Conservation (phyloP, 164 flowering plant genomes). For the Tinospora cordifolia region DNA sequence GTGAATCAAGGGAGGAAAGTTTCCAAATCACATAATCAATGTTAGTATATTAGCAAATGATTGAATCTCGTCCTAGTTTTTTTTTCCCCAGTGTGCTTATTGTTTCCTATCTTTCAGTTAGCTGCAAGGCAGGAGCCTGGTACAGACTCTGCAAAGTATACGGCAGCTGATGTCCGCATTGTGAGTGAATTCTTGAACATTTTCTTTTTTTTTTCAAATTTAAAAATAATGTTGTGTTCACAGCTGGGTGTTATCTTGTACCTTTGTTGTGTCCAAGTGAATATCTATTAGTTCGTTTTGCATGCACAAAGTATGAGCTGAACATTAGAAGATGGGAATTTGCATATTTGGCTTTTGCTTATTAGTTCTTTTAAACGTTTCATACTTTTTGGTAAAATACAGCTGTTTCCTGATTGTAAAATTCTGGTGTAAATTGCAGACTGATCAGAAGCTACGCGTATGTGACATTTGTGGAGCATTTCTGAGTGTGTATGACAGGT, state of each 20-base stretch:
- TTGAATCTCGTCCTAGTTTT: not conserved
- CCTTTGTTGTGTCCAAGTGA: not conserved
- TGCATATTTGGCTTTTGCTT: not conserved
- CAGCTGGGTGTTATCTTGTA: not conserved
- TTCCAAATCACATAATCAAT: too few species aligned
- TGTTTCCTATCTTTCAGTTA: constrained; percentile 34
- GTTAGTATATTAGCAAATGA: too few species aligned
- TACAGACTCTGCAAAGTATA: constrained; percentile 71
- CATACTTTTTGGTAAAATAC: not conserved
- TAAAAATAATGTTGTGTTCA: constrained; percentile 2
- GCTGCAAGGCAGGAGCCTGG: constrained; percentile 77
- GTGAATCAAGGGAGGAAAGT: too few species aligned
- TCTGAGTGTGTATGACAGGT: constrained; percentile 98
- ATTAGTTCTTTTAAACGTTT: not conserved
- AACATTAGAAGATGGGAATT: not conserved
- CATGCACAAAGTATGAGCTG: not conserved
- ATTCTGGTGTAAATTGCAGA: constrained; percentile 38
- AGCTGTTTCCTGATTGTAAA: constrained; percentile 1
- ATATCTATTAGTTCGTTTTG: not conserved
- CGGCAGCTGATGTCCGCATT: constrained; percentile 96
- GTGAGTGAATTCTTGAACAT: constrained; percentile 40
- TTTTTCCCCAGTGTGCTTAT: not conserved
- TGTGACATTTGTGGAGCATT: constrained; percentile 99
- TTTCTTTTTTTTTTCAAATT: too few species aligned
- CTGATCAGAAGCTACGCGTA: constrained; percentile 98